Evolutionary conservation across 345 rosid species (phyloP), one percentile per base, ranked within the genome.

Genomic region (Boechera retrofracta): DNA sequence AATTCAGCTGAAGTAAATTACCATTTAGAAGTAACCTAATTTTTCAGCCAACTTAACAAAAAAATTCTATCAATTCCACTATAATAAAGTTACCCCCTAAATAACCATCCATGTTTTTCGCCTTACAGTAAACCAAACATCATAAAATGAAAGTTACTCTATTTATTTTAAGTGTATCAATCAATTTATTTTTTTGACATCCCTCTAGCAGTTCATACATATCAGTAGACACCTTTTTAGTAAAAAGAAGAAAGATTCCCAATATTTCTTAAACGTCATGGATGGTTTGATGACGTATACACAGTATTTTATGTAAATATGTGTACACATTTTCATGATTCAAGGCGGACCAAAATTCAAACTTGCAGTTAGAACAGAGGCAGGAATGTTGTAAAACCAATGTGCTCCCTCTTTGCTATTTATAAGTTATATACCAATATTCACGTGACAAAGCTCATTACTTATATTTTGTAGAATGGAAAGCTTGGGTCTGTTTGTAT

Each of bases 341-440:
- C 45, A 41, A 56, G 62, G 78, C 79, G 78, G 88, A 69, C 82
- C 52, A 76, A 76, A 74, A 69, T 83, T 81, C 71, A 76, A 76
- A 76, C 80, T 33, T 69, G 75, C 75, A 49, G 68, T 75, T 67
- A 64, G 75, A 79, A 79, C 75, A 59, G 82, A 47, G 74, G 85
- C 79, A 79, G 68, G 72, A 73, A 52, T 49, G 69, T 76, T 76
- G 39, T 69, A 52, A 39, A 82, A 79, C 79, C 67, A 77, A 66
- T 59, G 48, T 35, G 32, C 45, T 69, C 10, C 10, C 12, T 28
- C 67, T 10, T 70, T 66, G 15, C 55, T 38, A 39, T 28, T 54
- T 28, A 31, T 13, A 56, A 42, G 42, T 33, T 12, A 56, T 5
- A 29, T 55, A 55, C 16, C 11, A 13, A 21, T 54, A 56, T 47